A percentile compares a stretch with the other conserved stretches of the same genome.
phyloP scores from a whole-genome alignment of 164 flowering plant genomes.

The Vitis vinifera region ASM3070453v1 NC_081817.1:6188001-6188500 shows the following conservation, averaged over 20 bases:
- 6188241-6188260: neutral
- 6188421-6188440: slow-evolving; percentile 64
- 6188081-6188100: slow-evolving; percentile 27
- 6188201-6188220: slow-evolving; percentile 39
- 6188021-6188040: slow-evolving; percentile 4
- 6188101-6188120: slow-evolving; percentile 41
- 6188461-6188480: slow-evolving; percentile 88
- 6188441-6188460: slow-evolving; percentile 88
- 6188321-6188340: slow-evolving; percentile 85
- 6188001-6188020: slow-evolving; percentile 13
- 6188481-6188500: slow-evolving; percentile 98
- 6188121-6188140: neutral
- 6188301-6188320: slow-evolving; percentile 15
- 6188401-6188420: slow-evolving; percentile 75
- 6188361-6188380: slow-evolving; percentile 84
- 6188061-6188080: slow-evolving; percentile 8
- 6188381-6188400: slow-evolving; percentile 75
- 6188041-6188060: slow-evolving; percentile 23
- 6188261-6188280: too few relatives aligned
- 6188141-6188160: too few relatives aligned
- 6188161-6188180: neutral
- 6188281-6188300: neutral
- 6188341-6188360: slow-evolving; percentile 87
- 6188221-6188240: slow-evolving; percentile 43
- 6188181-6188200: slow-evolving; percentile 17